Base-by-base conservation (phyloP, 1,139 yeast genomes). In the Dujonia santamariae region DNA sequence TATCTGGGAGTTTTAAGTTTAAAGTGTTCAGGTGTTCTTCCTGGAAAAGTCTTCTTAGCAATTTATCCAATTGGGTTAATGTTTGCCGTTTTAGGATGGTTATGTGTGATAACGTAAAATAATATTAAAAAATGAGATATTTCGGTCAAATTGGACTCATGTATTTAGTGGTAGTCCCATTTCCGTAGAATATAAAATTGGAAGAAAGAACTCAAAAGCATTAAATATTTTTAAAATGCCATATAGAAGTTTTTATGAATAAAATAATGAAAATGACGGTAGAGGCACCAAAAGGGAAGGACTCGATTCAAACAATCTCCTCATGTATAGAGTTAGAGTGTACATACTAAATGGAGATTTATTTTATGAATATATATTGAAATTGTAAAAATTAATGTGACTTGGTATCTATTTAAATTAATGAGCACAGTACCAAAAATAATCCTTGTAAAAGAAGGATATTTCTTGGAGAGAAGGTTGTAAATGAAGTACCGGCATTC, bases 31-130 rank as follows among this genome's bases (percentile, higher is more conserved):
- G 88, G 90, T 1, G 86, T 82, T 2, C 59, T 75, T 22, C 82
- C 80, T 8, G 82, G 85, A 13, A 66, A 94, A 41, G 78, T 84
- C 2, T 67, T 82, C 30, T 63, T 86, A 42, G 94, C 95, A 12
- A 70, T 83, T 9, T 85, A 82, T 50, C 96, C 95, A 0, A 80
- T 86, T n/a, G 82, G 78, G 2, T 66, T 86, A 40, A 79, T 85
- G 53, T 86, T 81, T 53, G 74, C 81, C 2, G 74, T 83, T 3
- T 66, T 85, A 38, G 80, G 88, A 19, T 85, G 95, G 95, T 63
- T 85, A 32, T 81, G 83, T 43, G 83, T 85, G 13, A 80, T 85
- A 35, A 78, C 86, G 17, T 82, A 23, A 22, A 7, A 12, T 20
- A n/a, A n/a, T n/a, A n/a, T n/a, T n/a, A n/a, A n/a, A n/a, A n/a